Evolutionary conservation across 108 stramenopile species (phyloP).

Genomic region (Cyclotella atomus): DNA sequence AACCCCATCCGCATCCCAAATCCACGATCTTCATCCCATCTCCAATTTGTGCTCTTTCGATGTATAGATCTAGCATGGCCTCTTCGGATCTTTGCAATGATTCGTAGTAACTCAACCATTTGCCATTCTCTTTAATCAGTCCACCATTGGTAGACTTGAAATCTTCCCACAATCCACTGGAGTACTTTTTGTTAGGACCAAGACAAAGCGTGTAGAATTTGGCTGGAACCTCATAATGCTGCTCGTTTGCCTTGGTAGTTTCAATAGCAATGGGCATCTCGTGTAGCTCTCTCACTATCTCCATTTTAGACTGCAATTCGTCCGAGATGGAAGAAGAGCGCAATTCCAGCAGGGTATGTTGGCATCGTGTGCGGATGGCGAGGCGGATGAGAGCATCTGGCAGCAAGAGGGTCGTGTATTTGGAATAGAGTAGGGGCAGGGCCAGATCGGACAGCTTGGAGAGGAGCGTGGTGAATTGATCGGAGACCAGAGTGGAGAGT

Average conservation of each 20-base stretch:
- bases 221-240: slow-evolving; percentile 98
- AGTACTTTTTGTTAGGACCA: slow-evolving; percentile 95
- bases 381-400: slow-evolving; percentile 75
- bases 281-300: slow-evolving; percentile 58
- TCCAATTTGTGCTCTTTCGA: slow-evolving; percentile 78
- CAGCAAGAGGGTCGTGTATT: slow-evolving; percentile 48
- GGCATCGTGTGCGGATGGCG: slow-evolving; percentile 71
- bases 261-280: slow-evolving; percentile 87
- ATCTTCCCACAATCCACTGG: slow-evolving; percentile 70
- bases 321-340: slow-evolving; percentile 30
- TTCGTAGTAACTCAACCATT: slow-evolving; percentile 23
- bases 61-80: slow-evolving; percentile 88
- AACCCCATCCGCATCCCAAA: slow-evolving; percentile 96
- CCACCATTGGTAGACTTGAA: neutral
- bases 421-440: slow-evolving; percentile 53
- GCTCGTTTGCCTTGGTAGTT: slow-evolving; percentile 90
- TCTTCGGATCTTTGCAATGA: slow-evolving; percentile 81
- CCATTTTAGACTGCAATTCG: slow-evolving; percentile 58
- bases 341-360: slow-evolving; percentile 58
- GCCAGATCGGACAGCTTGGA: slow-evolving; percentile 50
- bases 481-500: slow-evolving; percentile 29
- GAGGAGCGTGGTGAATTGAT: slow-evolving; percentile 45
- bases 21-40: slow-evolving; percentile 90
- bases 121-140: slow-evolving; percentile 9
- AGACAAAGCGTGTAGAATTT: slow-evolving; percentile 89